Percentiles rank a stretch among this genome's conserved stretches.
These are phyloP conservation scores for Apiospora phragmitis DNA, from an alignment of 2,329 filamentous ascomycete genomes.

Conservation along the genomic window DNA sequence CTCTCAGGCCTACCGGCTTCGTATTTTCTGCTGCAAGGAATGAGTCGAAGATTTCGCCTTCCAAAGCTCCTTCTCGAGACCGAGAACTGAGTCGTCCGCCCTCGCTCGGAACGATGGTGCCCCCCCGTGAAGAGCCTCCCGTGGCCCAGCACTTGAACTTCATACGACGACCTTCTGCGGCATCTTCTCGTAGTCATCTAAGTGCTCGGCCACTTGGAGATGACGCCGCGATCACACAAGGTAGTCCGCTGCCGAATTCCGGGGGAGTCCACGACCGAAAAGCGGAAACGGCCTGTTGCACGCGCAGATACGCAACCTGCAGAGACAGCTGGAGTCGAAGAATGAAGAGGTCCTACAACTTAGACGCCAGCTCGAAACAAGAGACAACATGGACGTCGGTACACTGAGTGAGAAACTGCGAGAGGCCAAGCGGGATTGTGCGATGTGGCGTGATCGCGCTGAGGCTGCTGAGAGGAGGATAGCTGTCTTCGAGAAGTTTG, in stretches of 20 bases:
- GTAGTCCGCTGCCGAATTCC: background rate
- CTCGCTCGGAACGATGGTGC: slow-evolving; percentile 40
- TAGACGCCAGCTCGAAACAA: slow-evolving; percentile 45
- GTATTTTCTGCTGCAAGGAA: slow-evolving; percentile 20
- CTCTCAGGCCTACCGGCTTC: slow-evolving; percentile 19
- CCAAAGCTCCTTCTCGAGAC: slow-evolving; percentile 19
- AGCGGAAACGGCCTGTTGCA: slow-evolving; percentile 42
- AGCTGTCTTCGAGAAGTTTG: slow-evolving; percentile 47
- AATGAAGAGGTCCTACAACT: slow-evolving; percentile 48
- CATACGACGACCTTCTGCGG: slow-evolving; percentile 33
- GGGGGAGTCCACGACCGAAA: slow-evolving; percentile 20
- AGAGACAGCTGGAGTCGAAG: slow-evolving; percentile 45
- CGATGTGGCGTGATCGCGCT: slow-evolving; percentile 56
- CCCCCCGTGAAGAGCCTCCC: slow-evolving; percentile 37
- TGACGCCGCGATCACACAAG: slow-evolving; percentile 8
- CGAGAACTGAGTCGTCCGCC: slow-evolving; percentile 24
- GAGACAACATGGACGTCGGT: slow-evolving; percentile 43
- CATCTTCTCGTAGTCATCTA: slow-evolving; percentile 19
- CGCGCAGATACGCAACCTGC: slow-evolving; percentile 49
- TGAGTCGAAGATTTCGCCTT: slow-evolving; percentile 17
- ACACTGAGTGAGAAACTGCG: slow-evolving; percentile 50
- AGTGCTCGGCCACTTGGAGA: slow-evolving; percentile 9
- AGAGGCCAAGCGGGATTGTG: slow-evolving; percentile 40
- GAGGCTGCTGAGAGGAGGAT: slow-evolving; percentile 56
- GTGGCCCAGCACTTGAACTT: slow-evolving; percentile 40